Base-by-base conservation (phyloP, 1,139 yeast species). In the Lodderomyces jiufengensis region DNA sequence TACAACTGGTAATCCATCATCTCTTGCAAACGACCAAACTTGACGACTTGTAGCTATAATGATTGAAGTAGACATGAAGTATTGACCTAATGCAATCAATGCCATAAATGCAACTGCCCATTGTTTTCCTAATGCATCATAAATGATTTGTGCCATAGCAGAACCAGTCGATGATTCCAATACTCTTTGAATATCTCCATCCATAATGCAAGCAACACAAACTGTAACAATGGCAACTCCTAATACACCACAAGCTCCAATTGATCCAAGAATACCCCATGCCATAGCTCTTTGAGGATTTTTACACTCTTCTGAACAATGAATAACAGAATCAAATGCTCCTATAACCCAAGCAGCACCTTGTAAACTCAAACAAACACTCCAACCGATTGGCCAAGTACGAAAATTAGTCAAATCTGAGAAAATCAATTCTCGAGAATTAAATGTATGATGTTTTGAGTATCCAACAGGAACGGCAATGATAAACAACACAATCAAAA, bases 91-190 rank as follows among this genome's bases (percentile, higher is more conserved):
- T 2, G 81, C 77, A 49, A 77, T 76, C 32, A 78, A 52, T 1
- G 76, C 52, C 81, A 79, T 77, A 37, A 81, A 74, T 0, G 78
- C 81, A 49, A 76, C 68, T 2, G 87, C 80, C 86, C 88, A 82
- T 33, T 68, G 63, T 50, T 76, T 77, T 27, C 92, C 92, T 39
- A 83, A 63, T 1, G 81, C 71, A 53, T 83, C 81, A 50, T 63
- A 71, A 41, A 80, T 66, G 36, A 83, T 69, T 57, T 80, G 87
- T 10, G 92, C 87, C 60, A 78, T 65, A 20, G 78, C 76, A 42
- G 71, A 70, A 12, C 80, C 82, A 35, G 71, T 68, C 8, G 59
- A 59, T 4, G 78, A 56, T 9, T 43, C 52, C 35, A 77, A 49
- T 23, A 78, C 63, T 8, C 65, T 49, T 5, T 48, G 57, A 24